These are phyloP conservation scores for Parastagonospora avenae DNA, from an alignment of 2,329 filamentous ascomycete genomes.

Conservation along the genomic window DNA sequence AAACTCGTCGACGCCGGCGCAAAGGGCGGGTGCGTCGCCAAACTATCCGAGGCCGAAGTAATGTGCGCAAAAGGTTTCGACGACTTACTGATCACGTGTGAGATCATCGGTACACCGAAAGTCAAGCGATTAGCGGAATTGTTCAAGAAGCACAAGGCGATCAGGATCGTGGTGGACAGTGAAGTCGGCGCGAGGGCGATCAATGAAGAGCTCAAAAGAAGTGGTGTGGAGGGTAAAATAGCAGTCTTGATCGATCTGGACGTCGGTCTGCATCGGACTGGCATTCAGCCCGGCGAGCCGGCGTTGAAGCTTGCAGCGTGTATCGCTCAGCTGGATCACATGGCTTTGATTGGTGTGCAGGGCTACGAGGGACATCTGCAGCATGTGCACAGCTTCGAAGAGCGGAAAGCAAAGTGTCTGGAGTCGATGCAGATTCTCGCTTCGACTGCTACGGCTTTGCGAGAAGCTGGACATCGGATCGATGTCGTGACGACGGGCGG, in stretches of 20 bases:
- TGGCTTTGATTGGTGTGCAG: slow-evolving; percentile 57
- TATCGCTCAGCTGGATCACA: slow-evolving; percentile 43
- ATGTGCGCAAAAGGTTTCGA: slow-evolving; percentile 52
- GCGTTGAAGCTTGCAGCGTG: slow-evolving; percentile 50
- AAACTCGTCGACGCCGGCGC: slow-evolving; percentile 55
- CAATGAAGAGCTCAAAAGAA: slow-evolving; percentile 47
- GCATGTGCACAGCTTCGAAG: slow-evolving; percentile 54
- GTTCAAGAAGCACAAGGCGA: slow-evolving; percentile 43
- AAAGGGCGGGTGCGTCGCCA: slow-evolving; percentile 59
- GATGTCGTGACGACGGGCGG: slow-evolving; percentile 59
- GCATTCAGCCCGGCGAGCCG: slow-evolving; percentile 51
- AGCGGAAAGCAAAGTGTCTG: slow-evolving; percentile 51
- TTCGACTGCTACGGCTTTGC: slow-evolving; percentile 50
- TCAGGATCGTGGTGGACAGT: slow-evolving; percentile 58
- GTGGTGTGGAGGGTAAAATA: slow-evolving; percentile 47
- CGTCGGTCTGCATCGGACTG: slow-evolving; percentile 58
- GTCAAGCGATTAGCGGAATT: slow-evolving; percentile 54
- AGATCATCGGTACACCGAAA: slow-evolving; percentile 56
- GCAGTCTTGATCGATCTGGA: slow-evolving; percentile 56
- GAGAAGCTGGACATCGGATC: slow-evolving; percentile 52
- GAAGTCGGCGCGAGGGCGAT: slow-evolving; percentile 53
- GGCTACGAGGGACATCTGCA: slow-evolving; percentile 62
- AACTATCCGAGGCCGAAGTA: slow-evolving; percentile 52
- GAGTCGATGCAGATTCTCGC: slow-evolving; percentile 54
- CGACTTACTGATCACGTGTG: slow-evolving; percentile 59